phyloP scores from a whole-genome alignment of 345 rosid species.

The Eutrema japonicum region DNA sequence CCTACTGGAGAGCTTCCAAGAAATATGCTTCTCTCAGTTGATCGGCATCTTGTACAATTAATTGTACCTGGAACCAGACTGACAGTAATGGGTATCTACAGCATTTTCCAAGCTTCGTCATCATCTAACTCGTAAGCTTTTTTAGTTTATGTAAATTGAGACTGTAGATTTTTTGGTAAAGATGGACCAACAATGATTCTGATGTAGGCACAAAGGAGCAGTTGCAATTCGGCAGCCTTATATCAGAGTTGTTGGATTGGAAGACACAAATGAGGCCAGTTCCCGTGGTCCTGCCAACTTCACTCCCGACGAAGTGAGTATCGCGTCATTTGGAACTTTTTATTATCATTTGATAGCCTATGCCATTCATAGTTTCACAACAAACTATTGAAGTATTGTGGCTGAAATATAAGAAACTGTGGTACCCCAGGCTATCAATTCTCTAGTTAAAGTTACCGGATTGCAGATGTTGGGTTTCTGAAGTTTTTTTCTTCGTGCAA shows the following conservation, averaged over 20 bases:
- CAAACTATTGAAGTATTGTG: neutral
- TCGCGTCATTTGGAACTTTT: conserved; percentile 5
- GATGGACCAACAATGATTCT: conserved; percentile 9
- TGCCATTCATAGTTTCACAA: neutral
- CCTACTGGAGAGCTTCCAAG: conserved; percentile 99
- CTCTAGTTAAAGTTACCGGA: neutral
- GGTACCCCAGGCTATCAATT: neutral
- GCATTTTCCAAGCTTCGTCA: conserved; percentile 85
- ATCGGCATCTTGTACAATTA: conserved; percentile 85
- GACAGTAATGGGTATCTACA: conserved; percentile 92
- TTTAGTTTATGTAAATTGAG: conserved; percentile 14
- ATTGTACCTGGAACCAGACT: conserved; percentile 93
- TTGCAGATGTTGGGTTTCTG: neutral
- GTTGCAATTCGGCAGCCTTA: conserved; percentile 95
- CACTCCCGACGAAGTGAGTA: conserved; percentile 76
- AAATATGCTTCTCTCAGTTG: conserved; percentile 91
- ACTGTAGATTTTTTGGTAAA: conserved; percentile 1
- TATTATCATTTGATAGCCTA: neutral
- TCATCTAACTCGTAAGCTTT: conserved; percentile 68
- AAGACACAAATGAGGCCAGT: conserved; percentile 78
- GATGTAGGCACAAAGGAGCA: conserved; percentile 83
- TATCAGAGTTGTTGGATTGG: conserved; percentile 88
- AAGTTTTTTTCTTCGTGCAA: neutral
- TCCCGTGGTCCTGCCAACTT: conserved; percentile 79
- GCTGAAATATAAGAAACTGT: neutral